Base-by-base conservation (phyloP, 169 alveolate genomes). In the Plasmodium inui region DNA sequence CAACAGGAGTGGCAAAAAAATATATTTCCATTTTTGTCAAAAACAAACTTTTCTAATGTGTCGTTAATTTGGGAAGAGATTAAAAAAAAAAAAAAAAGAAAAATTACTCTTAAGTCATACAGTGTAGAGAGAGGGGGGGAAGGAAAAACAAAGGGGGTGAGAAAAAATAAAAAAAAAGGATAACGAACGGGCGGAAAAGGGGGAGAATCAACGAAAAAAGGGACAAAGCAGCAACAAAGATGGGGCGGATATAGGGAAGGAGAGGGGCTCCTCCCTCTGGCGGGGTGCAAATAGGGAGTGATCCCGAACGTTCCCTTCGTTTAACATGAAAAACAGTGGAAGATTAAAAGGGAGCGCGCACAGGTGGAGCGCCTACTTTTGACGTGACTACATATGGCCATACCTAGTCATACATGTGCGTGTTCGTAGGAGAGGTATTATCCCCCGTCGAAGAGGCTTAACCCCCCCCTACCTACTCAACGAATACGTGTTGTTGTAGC, bases 401-500 rank as follows among this genome's bases (percentile, higher is more conserved):
- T 22, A 81, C 55, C 26, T 61, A 61, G 32, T 6, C 28, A 61
- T 19, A 17, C 74, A 61, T 9, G 14, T 61, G 74, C 34, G 32
- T 19, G 32, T 0, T 0, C 4, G 34, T 3, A 3, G 32, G 34
- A n/a, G 4, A 14, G 34, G 74, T 0, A 6, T 19, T 55, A 55
- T 17, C 26, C 7, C 74, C 74, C 26, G 34, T 61, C 37, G 14
- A 61, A 26, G 32, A n/a, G 74, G 14, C 1, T 10, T 34, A 61
- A 61, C 9, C 26, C 74, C 7, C 32, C 39, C 39, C 8, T 74
- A 85, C 41, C 93, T 85, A 53, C 93, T 85, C 79, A 73, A 32
- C n/a, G 93, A 85, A 53, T 85, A 74, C 44, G 76, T 85, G 80
- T 85, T 85, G 32, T 61, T 61, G 30, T 85, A 85, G 53, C 85